These are phyloP conservation scores for Xylaria arbuscula DNA, from an alignment of 2,329 filamentous ascomycete genomes.

Conservation along the genomic window DNA sequence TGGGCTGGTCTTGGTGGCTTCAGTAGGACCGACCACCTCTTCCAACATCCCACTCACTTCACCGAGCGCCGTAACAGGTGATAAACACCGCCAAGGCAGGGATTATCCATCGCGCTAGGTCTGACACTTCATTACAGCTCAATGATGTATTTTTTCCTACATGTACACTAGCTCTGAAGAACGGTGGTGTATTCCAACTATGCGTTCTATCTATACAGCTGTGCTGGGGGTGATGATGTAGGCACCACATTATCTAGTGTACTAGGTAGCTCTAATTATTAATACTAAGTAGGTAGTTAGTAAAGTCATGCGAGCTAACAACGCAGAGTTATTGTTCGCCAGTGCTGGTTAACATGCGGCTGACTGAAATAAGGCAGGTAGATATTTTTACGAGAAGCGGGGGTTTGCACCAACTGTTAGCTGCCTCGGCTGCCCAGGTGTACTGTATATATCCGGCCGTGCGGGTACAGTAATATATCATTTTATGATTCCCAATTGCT, in stretches of 20 bases:
- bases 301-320: not conserved
- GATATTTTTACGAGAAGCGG: not conserved
- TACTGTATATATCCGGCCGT: too few species aligned
- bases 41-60: conserved; percentile 3
- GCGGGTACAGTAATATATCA: too few species aligned
- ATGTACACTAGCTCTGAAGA: not conserved
- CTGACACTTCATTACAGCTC: not conserved
- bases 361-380: conserved; percentile 9
- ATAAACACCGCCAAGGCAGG: not conserved
- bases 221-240: too few species aligned
- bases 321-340: conserved; percentile 9
- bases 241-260: too few species aligned
- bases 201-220: not conserved
- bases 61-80: not conserved
- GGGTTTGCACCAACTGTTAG: not conserved
- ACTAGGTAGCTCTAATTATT: not conserved
- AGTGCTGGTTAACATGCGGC: not conserved
- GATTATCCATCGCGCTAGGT: not conserved
- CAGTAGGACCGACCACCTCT: not conserved
- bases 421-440: not conserved
- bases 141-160: not conserved
- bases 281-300: not conserved
- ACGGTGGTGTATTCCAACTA: not conserved
- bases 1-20: not conserved
- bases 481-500: not conserved